Evolutionary conservation across 176 grass and related monocot species (phyloP).

Genomic region (Lolium perenne): DNA sequence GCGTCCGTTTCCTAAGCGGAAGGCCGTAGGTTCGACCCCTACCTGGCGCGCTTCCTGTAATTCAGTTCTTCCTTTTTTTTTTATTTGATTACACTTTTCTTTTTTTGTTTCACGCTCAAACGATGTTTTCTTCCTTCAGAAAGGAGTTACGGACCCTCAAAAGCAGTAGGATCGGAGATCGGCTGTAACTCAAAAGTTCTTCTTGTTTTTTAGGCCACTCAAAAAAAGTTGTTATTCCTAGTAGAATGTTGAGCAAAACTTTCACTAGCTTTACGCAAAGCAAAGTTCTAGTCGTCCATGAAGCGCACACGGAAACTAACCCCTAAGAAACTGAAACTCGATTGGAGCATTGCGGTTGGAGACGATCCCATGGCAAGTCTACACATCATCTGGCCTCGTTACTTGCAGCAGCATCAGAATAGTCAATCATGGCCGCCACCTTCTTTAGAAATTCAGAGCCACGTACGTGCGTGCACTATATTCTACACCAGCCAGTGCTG

Average conservation of each 20-base stretch:
- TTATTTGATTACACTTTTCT: no score
- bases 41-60: constrained; percentile 48
- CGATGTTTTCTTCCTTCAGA: no score
- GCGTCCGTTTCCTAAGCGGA: constrained; percentile 96
- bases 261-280: neutral
- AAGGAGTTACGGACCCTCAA: no score
- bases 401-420: neutral
- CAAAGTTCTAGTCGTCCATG: neutral
- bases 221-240: neutral
- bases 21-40: constrained; percentile 89
- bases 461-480: neutral
- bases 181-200: neutral
- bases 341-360: neutral
- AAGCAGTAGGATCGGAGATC: neutral
- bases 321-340: neutral
- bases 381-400: neutral
- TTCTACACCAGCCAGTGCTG: neutral
- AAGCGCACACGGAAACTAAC: neutral
- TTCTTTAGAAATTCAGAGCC: constrained; percentile 13
- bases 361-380: neutral
- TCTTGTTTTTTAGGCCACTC: neutral
- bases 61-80: no score
- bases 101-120: no score
- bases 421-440: constrained; percentile 5
- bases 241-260: neutral